These are phyloP conservation scores for Mucor irregularis DNA, from an alignment of 371 early-diverging fungal species.

Conservation along the genomic window DNA sequence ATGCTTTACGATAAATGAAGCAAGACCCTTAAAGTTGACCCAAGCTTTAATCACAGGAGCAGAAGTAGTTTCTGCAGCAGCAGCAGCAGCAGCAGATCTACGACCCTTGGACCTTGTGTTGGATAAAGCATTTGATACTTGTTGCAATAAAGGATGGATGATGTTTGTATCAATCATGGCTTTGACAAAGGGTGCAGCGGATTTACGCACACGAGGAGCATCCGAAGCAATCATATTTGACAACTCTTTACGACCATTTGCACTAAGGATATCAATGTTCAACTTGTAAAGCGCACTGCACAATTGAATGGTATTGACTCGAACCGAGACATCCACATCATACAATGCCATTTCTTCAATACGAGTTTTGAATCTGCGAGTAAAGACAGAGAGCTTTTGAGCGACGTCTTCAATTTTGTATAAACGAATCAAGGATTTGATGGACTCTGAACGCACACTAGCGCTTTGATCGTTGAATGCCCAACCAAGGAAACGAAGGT, in stretches of 20 bases:
- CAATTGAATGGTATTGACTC: constrained; percentile 67
- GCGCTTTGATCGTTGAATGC: constrained; percentile 77
- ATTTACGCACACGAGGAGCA: constrained; percentile 43
- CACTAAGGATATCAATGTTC: constrained; percentile 46
- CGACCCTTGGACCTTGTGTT: constrained; percentile 6
- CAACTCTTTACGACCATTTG: constrained; percentile 32
- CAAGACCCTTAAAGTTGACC: constrained; percentile 64
- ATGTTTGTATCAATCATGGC: constrained; percentile 45
- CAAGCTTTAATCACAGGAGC: constrained; percentile 48
- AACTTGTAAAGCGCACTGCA: constrained; percentile 37
- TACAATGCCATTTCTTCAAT: constrained; percentile 82
- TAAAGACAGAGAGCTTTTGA: constrained; percentile 66
- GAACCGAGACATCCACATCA: constrained; percentile 72
- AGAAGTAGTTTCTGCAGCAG: not conserved
- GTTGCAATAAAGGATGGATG: constrained; percentile 41
- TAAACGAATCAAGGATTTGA: constrained; percentile 55
- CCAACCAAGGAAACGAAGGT: constrained; percentile 88
- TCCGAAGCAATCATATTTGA: constrained; percentile 39
- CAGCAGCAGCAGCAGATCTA: not conserved
- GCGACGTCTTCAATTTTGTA: constrained; percentile 55
- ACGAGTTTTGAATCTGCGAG: constrained; percentile 72
- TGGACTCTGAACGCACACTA: constrained; percentile 63
- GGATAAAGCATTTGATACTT: constrained; percentile 35
- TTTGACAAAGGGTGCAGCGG: constrained; percentile 54
- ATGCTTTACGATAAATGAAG: constrained; percentile 54